Evolutionary conservation across 78 protist genomes (phyloP), one percentile per base, ranked within the genome.

Genomic region (Cavenderia fasciculata): DNA sequence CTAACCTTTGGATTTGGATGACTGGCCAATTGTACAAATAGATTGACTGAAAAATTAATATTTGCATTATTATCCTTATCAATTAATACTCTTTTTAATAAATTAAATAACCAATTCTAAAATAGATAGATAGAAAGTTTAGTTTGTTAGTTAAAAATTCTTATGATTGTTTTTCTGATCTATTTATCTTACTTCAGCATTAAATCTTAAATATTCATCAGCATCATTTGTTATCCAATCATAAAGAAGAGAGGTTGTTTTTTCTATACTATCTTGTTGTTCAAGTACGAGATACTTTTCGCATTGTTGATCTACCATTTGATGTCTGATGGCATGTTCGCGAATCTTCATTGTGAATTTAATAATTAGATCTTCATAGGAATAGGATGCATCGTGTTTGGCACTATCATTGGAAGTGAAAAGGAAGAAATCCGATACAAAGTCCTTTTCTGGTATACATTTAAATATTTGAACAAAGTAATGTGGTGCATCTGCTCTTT

Each of bases 401-500:
- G 65, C 68, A 0, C 69, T 33, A 52, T 31, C 44, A 18, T 25
- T 29, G 25, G 62, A 27, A 8, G 69, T 44, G 29, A 66, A 82
- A 7, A 69, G 31, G 59, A 82, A 82, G 66, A 82, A 82, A 19
- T 68, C 61, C 31, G 90, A 82, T 21, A 82, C 74, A 44, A 82
- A 82, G 27, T 70, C 88, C 18, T 57, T 54, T 10, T 82, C 90
- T 16, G 90, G 90, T 41, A 82, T 65, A 68, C 90, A 82, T 34
- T 82, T 82, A 59, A 82, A 82, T 5, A 82, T 47, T 44, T 82
- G 90, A 5, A 74, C 73, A 29, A 82, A 82, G 33, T 82, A 82
- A n/a, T 82, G 90, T 40, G 90, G 74, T 34, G 90, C 90, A 82
- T 82, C 90, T 19, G 90, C 74, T 82, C 78, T 65, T 56, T 74